These are phyloP conservation scores for Pisolithus microcarpus DNA, from an alignment of 768 basidiomycete species.

Conservation along the genomic window DNA sequence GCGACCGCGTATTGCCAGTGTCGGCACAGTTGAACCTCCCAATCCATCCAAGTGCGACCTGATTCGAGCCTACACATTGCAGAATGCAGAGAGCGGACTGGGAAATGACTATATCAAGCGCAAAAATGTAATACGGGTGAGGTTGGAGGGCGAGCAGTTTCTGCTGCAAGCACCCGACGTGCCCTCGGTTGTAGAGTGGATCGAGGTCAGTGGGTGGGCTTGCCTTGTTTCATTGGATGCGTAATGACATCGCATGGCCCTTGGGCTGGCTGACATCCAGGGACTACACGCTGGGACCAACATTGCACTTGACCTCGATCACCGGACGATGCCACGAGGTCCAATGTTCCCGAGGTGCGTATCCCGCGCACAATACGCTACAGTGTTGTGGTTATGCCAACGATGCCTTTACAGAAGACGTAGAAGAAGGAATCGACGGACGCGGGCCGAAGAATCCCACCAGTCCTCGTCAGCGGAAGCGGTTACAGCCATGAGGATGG, in stretches of 20 bases:
- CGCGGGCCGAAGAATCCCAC: slow-evolving; percentile 7
- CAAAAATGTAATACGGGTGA: slow-evolving; percentile 86
- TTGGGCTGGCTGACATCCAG: slow-evolving; percentile 29
- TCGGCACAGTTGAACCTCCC: slow-evolving; percentile 22
- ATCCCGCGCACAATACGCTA: neutral
- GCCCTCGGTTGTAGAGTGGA: slow-evolving; percentile 86
- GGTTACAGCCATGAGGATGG: neutral
- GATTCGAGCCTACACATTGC: slow-evolving; percentile 70
- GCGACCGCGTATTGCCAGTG: slow-evolving; percentile 6
- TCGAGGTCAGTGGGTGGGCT: slow-evolving; percentile 60
- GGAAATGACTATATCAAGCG: slow-evolving; percentile 94
- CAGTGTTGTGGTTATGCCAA: neutral
- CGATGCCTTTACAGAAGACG: slow-evolving; percentile 15
- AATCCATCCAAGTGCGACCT: slow-evolving; percentile 48
- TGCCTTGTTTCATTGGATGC: neutral
- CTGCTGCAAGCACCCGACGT: slow-evolving; percentile 83
- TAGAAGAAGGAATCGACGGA: slow-evolving; percentile 23
- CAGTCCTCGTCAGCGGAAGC: neutral
- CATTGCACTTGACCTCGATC: slow-evolving; percentile 87
- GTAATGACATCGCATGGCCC: slow-evolving; percentile 3
- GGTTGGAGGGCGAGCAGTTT: slow-evolving; percentile 96
- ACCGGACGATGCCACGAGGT: slow-evolving; percentile 85
- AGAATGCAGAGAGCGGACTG: slow-evolving; percentile 87
- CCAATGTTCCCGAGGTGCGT: slow-evolving; percentile 72
- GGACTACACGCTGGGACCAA: slow-evolving; percentile 89